Evolutionary conservation across 163 green algal genomes (phyloP).

Genomic region (Chlamydomonas reinhardtii): DNA sequence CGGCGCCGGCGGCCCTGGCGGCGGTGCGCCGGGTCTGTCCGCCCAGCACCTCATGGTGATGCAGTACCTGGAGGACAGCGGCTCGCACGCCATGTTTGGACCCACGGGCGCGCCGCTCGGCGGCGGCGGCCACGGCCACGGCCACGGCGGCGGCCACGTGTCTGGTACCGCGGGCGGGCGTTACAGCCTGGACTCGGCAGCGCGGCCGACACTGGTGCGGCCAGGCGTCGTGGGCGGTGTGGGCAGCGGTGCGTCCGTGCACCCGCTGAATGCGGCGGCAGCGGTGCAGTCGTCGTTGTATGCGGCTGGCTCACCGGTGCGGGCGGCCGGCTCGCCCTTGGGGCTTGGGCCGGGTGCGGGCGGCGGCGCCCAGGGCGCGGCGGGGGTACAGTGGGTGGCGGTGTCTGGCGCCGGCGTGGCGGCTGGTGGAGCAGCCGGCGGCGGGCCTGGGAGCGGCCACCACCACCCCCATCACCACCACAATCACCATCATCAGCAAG

Average conservation of each 20-base stretch:
- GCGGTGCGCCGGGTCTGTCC: background rate
- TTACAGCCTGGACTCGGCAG: background rate
- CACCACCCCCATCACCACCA: background rate
- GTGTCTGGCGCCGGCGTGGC: too few species aligned
- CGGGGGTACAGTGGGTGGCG: background rate
- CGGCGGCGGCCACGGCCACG: too few species aligned
- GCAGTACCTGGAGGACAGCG: slow-evolving; percentile 46
- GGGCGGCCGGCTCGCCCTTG: too few species aligned
- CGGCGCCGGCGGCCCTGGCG: background rate
- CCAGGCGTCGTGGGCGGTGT: too few species aligned
- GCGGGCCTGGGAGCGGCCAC: background rate
- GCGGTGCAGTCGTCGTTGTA: too few species aligned
- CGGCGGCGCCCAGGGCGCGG: background rate
- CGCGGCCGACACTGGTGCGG: background rate
- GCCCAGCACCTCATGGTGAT: slow-evolving; percentile 48
- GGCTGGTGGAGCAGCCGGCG: background rate
- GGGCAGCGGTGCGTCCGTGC: too few species aligned
- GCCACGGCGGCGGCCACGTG: too few species aligned
- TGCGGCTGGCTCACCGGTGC: too few species aligned
- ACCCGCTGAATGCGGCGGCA: too few species aligned
- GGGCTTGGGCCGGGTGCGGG: background rate
- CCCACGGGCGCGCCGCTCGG: background rate
- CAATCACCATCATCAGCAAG: background rate
- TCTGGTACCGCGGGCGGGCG: background rate
- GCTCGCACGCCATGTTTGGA: background rate